Evolutionary conservation across 345 rosid species (phyloP), one percentile per base, ranked within the genome.

Genomic region (Hevea brasiliensis): DNA sequence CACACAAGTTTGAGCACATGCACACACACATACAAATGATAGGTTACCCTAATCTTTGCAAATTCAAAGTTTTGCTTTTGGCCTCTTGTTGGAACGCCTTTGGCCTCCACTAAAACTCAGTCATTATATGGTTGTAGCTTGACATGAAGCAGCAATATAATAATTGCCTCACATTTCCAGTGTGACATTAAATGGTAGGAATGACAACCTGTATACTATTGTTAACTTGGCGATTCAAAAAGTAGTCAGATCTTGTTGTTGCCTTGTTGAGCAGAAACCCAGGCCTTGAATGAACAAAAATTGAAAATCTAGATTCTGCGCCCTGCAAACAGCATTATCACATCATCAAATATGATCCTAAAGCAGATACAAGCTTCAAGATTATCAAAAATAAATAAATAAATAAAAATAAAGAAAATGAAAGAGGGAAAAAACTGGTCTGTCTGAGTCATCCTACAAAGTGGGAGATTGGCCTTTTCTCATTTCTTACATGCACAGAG

Each of bases 271-370:
- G 81, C 56, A 90, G 18, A 79, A 95, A 95, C 45, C 99, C 96
- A 67, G 98, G 99, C 87, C 99, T 89, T 50, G 99, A 89, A 72
- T 95, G 99, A 81, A 95, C 97, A 74, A 27, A 89, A 61, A 95
- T 84, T 21, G 99, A 89, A 80, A 95, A 95, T 64, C 77, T 88
- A 32, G 72, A 84, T 70, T 95, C 94, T 74, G 79, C 87, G 45
- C 89, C 96, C 99, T 92, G 88, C 81, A 84, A 80, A 67, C 6
- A 71, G 41, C 6, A 55, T 26, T 54, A 70, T 63, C 35, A 27
- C 29, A 58, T 69, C 32, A 24, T 53, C 15, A 40, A 32, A 58
- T 48, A 54, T 42, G 12, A 53, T 58, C 32, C 65, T 10, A 56
- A 20, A 53, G 18, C 51, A n/a, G 57, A n/a, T n/a, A 71, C 21